A percentile compares a stretch with the other conserved stretches of the same genome.
phyloP scores from a whole-genome alignment of 1,284 basidiomycete genomes.

The Neolentinus lepideus region DNA sequence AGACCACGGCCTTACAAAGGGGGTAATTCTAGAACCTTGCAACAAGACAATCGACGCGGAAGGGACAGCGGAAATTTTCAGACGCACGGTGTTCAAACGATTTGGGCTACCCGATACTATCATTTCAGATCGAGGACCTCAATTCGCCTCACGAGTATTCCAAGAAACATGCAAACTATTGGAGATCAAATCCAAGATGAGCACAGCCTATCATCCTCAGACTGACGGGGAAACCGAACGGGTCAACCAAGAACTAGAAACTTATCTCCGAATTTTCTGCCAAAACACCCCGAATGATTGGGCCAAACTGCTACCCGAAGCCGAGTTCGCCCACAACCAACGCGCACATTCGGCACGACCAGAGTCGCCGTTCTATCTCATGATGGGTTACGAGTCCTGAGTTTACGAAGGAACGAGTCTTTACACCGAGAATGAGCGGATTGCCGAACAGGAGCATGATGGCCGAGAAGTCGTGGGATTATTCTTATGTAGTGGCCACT shows the following conservation, averaged over 20 bases:
- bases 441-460: too few relatives aligned
- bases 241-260: constrained; percentile 32
- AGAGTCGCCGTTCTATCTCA: too few relatives aligned
- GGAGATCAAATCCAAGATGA: constrained; percentile 1
- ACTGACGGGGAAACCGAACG: constrained; percentile 37
- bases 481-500: too few relatives aligned
- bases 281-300: constrained; percentile 31
- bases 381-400: too few relatives aligned
- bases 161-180: not conserved
- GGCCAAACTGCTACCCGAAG: constrained; percentile 24
- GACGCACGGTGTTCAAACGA: constrained; percentile 8
- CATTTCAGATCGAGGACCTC: constrained; percentile 16
- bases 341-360: not conserved
- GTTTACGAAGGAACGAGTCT: too few relatives aligned
- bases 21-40: constrained; percentile 11
- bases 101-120: constrained; percentile 16
- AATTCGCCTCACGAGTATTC: constrained; percentile 13
- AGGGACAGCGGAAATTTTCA: constrained; percentile 9
- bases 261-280: constrained; percentile 24
- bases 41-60: constrained; percentile 9
- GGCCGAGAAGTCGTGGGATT: too few relatives aligned
- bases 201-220: constrained; percentile 28
- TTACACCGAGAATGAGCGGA: too few relatives aligned
- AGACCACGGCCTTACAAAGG: constrained; percentile 9
- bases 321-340: constrained; percentile 35